Evolutionary conservation across 805 yeast species (phyloP), one percentile per base, ranked within the genome.

Genomic region (Starmerella kuoi): DNA sequence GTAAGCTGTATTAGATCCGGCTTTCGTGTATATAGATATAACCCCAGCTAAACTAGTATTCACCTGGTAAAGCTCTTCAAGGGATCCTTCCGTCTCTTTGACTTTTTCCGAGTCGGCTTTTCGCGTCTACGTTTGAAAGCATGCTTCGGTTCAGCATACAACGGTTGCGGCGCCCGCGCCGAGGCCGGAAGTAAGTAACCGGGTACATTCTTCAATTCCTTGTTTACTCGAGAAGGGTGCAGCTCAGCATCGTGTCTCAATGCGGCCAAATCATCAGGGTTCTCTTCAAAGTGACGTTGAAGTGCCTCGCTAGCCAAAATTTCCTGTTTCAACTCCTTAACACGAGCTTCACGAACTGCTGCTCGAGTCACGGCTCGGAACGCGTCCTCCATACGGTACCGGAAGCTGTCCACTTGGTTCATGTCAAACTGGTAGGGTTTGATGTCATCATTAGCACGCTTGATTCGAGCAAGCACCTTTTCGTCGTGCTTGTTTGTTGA

Each of bases 311-410:
- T 82, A 34, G 88, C 75, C 48, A 91, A 66, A 59, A 91, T 68
- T 61, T 91, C 97, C 51, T 77, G 73, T 60, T 82, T 82, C 60
- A 88, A 70, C 58, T 91, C 98, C 60, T 76, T 81, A 44, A 86
- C 72, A 56, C 97, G 74, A 1, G 97, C 97, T 56, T 91, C 96
- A 62, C 96, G 76, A 21, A 91, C 75, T 0, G 95, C 82, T 8
- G 80, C 78, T 44, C 75, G 75, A 0, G 98, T 91, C 20, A 91
- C 94, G 0, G 97, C 82, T 64, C 97, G 74, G 65, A 88, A 91
- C 0, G 95, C 95, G 64, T 91, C 98, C 55, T 91, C 96, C 66
- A 85, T 77, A 70, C 98, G 77, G 62, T 91, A 91, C 55, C 97
- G 75, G 72, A 91, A 91, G 20, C 91, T 91, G 57, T 91, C 95